Base-by-base conservation (phyloP, 352 stramenopile species). In the Bremia lactucae region DNA sequence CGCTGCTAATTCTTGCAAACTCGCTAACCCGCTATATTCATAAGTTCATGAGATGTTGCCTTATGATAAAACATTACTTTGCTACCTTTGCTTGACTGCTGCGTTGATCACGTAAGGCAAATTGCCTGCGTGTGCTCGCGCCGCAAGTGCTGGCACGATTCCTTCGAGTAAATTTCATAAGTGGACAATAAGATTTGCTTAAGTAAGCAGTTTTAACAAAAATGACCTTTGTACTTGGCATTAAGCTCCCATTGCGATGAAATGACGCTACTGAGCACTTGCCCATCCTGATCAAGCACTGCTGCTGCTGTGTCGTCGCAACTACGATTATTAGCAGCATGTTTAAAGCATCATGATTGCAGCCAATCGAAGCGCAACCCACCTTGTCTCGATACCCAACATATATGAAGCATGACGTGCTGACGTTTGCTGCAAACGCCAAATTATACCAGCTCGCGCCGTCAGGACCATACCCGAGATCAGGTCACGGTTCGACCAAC, bases 121-220 rank as follows among this genome's bases (percentile, higher is more conserved):
- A 46, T 97, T 97, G 48, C 95, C 71, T 36, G 86, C 74, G 52
- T 99, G 96, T 3, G 93, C 92, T 36, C 87, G 73, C 35, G 85
- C 86, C 0, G 96, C 96, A 8, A 99, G 59, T 7, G 81, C 74
- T 5, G 96, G 96, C 4, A 98, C 95, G n/a, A 99, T 92, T 7
- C 96, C 96, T 88, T 25, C 25, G 51, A 2, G 28, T 36, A 21
- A 31, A 23, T 5, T 10, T 3, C 28, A 34, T 49, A 19, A 45
- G n/a, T n/a, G n/a, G 2, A 10, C n/a, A 20, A 10, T 1, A 8
- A 2, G 2, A 14, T 15, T 33, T 16, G 7, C 11, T 33, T 33
- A n/a, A n/a, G n/a, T n/a, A n/a, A n/a, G n/a, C n/a, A n/a, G n/a
- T n/a, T 1, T 1, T 10, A 28, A 40, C 21, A 19, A 11, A 13